These are phyloP conservation scores for Hippophae rhamnoides DNA, from an alignment of 306 rosid genomes.

Conservation along the genomic window DNA sequence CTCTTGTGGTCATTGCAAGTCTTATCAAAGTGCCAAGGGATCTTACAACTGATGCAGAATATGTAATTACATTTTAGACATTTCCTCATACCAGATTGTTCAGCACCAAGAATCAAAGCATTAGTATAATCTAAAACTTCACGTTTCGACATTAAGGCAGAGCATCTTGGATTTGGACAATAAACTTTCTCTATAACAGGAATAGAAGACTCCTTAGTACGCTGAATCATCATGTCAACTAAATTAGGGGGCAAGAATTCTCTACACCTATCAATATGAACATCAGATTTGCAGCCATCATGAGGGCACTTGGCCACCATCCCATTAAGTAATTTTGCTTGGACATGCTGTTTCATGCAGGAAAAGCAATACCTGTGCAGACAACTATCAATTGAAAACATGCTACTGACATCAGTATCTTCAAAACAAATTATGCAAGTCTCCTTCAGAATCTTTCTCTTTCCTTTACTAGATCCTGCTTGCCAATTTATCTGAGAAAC, in stretches of 20 bases:
- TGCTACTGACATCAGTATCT: constrained; percentile 34
- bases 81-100: constrained; percentile 32
- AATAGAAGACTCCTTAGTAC: constrained; percentile 60
- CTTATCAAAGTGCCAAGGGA: constrained; percentile 63
- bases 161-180: constrained; percentile 72
- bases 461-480: constrained; percentile 19
- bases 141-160: constrained; percentile 51
- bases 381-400: constrained; percentile 63
- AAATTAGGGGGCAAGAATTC: constrained; percentile 54
- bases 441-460: constrained; percentile 20
- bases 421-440: constrained; percentile 71
- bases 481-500: constrained; percentile 33
- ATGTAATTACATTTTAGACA: constrained; percentile 54
- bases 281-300: constrained; percentile 47
- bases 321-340: constrained; percentile 58
- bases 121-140: constrained; percentile 44
- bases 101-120: constrained; percentile 17
- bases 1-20: constrained; percentile 35
- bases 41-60: constrained; percentile 62
- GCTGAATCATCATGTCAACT: constrained; percentile 43
- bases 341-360: constrained; percentile 73
- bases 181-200: constrained; percentile 52
- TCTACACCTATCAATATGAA: constrained; percentile 43
- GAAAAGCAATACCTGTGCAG: constrained; percentile 62
- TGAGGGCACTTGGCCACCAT: constrained; percentile 61